Evolutionary conservation across 2,329 filamentous ascomycete species (phyloP), one percentile per base, ranked within the genome.

Genomic region (Verticillium tricorpus): DNA sequence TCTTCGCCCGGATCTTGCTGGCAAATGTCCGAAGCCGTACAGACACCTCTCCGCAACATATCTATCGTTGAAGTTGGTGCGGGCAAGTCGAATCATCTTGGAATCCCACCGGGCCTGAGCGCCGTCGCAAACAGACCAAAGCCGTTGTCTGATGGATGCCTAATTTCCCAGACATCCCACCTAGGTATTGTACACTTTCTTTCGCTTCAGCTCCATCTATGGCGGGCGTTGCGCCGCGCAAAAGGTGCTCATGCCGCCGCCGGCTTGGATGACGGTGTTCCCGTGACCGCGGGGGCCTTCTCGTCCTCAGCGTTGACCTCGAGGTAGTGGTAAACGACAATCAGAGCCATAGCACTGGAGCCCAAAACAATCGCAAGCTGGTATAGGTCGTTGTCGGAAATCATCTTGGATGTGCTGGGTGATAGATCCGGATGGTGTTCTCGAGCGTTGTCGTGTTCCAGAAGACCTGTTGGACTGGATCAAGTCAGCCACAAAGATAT

Each of bases 271-370:
- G 19, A 14, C 45, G 25, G 8, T 11, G 45, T 12, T 22, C 45
- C 45, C 11, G n/a, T 19, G 19, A 14, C 19, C 6, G 7, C 45
- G 8, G 45, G 45, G 19, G n/a, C 5, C 45, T 52, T 52, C n/a
- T 72, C 66, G 56, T 76, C 73, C 62, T 69, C 82, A n/a, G 92
- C 86, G 73, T 99, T 98, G 80, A 97, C 86, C 76, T 98, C 94
- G 70, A 99, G 88, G 79, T 96, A 98, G 77, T 98, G 93, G 78
- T 99, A 98, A 32, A 96, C 78, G 34, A 99, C 88, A 67, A 98
- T 97, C 65, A 99, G 84, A 55, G 97, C 82, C 91, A 98, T 94
- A 66, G 94, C 88, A 50, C 89, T 85, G 61, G 88, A 90, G 79
- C 95, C 95, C 63, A 99, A 90, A 76, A 97, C 94, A 75, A 98